Evolutionary conservation across 495 filamentous ascomycete genomes (phyloP).

Genomic region (Penicillium desertorum): DNA sequence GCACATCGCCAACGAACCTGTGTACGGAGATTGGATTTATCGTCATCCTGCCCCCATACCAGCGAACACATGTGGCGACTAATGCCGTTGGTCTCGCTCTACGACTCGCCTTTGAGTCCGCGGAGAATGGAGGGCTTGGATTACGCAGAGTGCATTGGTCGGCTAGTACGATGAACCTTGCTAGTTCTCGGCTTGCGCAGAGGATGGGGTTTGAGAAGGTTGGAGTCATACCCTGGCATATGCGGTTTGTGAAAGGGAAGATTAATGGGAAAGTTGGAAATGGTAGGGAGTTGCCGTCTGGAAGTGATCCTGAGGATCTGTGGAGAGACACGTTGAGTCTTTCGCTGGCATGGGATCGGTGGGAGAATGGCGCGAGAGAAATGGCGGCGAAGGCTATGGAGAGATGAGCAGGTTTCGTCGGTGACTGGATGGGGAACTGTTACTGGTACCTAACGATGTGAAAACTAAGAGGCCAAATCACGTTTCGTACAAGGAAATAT

Average conservation of each 20-base stretch:
- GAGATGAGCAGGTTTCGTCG: not conserved
- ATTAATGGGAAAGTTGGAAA: constrained; percentile 22
- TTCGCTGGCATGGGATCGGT: constrained; percentile 24
- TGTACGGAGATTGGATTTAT: constrained; percentile 27
- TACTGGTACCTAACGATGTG: not conserved
- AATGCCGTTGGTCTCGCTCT: constrained; percentile 23
- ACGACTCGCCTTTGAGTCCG: constrained; percentile 11
- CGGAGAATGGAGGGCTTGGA: constrained; percentile 20
- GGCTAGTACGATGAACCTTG: constrained; percentile 19
- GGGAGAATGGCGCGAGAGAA: constrained; percentile 15
- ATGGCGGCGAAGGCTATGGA: constrained; percentile 7
- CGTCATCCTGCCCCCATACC: constrained; percentile 26
- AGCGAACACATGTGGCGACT: constrained; percentile 24
- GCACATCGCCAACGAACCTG: constrained; percentile 15
- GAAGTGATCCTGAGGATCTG: constrained; percentile 20
- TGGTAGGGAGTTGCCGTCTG: constrained; percentile 18
- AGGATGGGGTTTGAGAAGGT: constrained; percentile 24
- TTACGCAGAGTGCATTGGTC: constrained; percentile 22
- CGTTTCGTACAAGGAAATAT: too few species aligned
- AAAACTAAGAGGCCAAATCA: not conserved
- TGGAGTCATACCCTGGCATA: constrained; percentile 23
- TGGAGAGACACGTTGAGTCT: constrained; percentile 25
- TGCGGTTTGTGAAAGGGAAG: constrained; percentile 23
- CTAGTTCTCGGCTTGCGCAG: constrained; percentile 21
- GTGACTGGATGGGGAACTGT: not conserved